A percentile compares a stretch with the other conserved stretches of the same genome.
Conservation (phyloP, 257 asterid species). For the Fraxinus americana region DNA sequence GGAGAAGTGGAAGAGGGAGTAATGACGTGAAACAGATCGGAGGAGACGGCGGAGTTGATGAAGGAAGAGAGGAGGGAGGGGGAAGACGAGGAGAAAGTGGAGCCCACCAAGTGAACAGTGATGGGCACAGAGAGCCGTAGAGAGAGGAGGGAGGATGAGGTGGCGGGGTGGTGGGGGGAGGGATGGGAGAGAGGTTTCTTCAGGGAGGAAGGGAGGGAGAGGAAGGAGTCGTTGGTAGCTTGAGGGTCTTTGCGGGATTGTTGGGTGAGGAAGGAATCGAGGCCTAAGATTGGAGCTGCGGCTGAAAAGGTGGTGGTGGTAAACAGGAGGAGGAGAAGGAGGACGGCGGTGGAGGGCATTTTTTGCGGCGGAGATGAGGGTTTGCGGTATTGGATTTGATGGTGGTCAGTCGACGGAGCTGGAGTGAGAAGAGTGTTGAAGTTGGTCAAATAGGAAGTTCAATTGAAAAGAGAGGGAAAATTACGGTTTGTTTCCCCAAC, state of each 20-base stretch:
- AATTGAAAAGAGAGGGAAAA: not conserved
- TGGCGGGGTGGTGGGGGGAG: conserved; percentile 39
- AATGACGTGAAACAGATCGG: conserved; percentile 89
- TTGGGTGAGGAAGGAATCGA: conserved; percentile 72
- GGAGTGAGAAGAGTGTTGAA: not conserved
- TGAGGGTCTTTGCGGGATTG: conserved; percentile 68
- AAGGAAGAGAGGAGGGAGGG: conserved; percentile 62
- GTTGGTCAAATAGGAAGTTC: not conserved
- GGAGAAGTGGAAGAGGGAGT: conserved; percentile 49
- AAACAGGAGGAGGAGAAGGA: conserved; percentile 37
- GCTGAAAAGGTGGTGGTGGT: conserved; percentile 25
- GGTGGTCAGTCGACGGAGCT: conserved; percentile 1
- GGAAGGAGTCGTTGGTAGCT: conserved; percentile 68
- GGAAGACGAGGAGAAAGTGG: conserved; percentile 65
- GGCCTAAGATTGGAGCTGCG: conserved; percentile 64
- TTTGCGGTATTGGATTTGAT: conserved; percentile 17
- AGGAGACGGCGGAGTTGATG: conserved; percentile 64
- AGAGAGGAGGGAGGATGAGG: conserved; percentile 59
- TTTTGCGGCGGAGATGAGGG: conserved; percentile 23
- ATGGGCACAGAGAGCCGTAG: conserved; percentile 65
- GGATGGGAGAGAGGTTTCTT: conserved; percentile 54
- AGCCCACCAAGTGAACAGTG: conserved; percentile 73
- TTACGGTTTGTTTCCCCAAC: not conserved
- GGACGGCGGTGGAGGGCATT: conserved; percentile 50
- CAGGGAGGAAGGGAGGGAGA: conserved; percentile 56